These are phyloP conservation scores for Datura wrightii DNA, from an alignment of 257 asterid genomes.

Conservation along the genomic window DNA sequence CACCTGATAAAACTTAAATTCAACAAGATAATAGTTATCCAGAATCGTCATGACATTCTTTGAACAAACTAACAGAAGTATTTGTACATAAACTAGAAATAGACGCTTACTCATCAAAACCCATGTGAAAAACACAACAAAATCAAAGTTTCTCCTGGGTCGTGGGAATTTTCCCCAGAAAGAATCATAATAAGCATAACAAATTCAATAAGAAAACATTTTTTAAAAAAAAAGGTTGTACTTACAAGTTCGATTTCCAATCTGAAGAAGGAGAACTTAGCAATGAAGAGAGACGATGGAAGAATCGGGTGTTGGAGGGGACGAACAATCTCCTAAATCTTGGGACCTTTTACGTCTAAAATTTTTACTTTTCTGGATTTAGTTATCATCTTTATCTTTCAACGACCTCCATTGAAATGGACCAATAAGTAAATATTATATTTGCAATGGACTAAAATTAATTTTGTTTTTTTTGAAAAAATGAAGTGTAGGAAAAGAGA, in stretches of 20 bases:
- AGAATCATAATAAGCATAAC: constrained; percentile 15
- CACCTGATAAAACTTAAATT: background rate
- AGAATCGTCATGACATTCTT: background rate
- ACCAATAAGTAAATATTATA: background rate
- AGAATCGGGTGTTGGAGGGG: constrained; percentile 18
- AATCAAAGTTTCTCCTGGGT: background rate
- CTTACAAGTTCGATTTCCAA: constrained; percentile 23
- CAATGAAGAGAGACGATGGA: background rate
- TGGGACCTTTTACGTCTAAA: background rate
- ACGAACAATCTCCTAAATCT: background rate
- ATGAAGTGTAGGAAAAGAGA: too few species aligned
- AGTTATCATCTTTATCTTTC: background rate
- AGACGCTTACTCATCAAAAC: background rate
- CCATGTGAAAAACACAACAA: background rate
- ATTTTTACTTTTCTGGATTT: background rate
- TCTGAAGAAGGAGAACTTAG: background rate
- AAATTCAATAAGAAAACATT: background rate
- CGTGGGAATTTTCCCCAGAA: background rate
- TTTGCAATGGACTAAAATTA: background rate
- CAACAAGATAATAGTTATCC: background rate
- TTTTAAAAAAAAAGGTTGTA: background rate
- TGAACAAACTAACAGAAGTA: background rate
- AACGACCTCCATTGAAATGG: background rate
- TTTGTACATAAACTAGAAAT: background rate
- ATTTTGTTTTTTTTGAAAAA: background rate